Conservation (phyloP, 345 rosid genomes). For the Erucastrum elatum region DNA sequence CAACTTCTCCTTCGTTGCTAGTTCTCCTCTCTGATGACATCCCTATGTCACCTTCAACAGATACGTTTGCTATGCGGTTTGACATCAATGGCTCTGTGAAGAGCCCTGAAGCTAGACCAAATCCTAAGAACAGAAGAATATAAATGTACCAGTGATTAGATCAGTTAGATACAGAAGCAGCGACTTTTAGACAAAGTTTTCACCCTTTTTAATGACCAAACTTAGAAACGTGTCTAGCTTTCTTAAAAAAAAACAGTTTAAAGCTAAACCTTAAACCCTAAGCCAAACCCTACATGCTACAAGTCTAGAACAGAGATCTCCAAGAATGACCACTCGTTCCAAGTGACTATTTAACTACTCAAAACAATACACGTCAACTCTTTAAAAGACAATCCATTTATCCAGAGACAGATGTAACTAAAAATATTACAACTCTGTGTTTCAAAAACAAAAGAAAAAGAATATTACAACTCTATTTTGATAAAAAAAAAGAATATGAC, state of each 20-base stretch:
- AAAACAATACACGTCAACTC: not conserved
- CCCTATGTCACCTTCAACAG: not conserved
- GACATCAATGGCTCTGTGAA: slow-evolving; percentile 10
- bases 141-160: slow-evolving; percentile 9
- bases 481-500: not conserved
- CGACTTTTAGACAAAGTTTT: not conserved
- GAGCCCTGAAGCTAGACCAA: slow-evolving; percentile 20
- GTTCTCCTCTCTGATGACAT: slow-evolving; percentile 31
- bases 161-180: not conserved
- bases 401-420: not conserved
- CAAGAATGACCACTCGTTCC: not conserved
- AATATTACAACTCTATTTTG: too few relatives aligned
- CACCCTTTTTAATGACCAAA: not conserved
- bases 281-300: not conserved
- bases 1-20: slow-evolving; percentile 28
- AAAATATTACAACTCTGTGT: not conserved
- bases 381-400: not conserved
- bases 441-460: too few relatives aligned
- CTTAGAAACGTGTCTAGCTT: not conserved
- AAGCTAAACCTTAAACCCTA: not conserved
- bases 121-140: slow-evolving; percentile 9
- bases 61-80: not conserved
- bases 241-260: not conserved
- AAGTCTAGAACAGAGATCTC: slow-evolving; percentile 10
- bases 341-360: not conserved